Evolutionary conservation across 23 red algal species (phyloP), one percentile per base, ranked within the genome.

Genomic region (Gracilariopsis chorda): DNA sequence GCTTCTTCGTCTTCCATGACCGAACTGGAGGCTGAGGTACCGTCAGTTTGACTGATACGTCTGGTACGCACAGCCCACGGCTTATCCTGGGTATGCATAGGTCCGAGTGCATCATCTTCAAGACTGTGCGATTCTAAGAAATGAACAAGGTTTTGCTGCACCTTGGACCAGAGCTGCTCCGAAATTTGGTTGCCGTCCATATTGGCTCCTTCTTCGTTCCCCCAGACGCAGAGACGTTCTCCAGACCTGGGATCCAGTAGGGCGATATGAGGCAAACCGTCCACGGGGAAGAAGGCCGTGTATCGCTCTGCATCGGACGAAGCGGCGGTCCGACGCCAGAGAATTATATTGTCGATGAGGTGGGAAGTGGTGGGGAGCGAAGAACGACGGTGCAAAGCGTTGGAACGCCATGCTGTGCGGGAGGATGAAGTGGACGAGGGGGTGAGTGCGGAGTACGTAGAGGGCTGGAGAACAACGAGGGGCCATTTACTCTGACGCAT

Each of bases 221-320:
- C 85, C 90, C 90, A 93, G n/a, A 93, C 90, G 35, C 44, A 32
- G 6, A 93, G 80, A 14, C 90, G 79, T 79, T 93, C 90, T 24
- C 90, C 90, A 25, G 80, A 80, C 27, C 90, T 62, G 35, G 90
- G 90, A 52, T 93, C 90, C 24, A 93, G 67, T 10, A 93, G 55
- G 0, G 90, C 90, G 24, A 93, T 14, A 44, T 93, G 90, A 16
- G 90, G 90, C 41, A 77, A 45, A 24, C 79, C 71, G 46, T 93
- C 79, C 7, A 39, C 49, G 7, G 78, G 90, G 39, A 86, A 93
- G 68, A 86, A 93, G 0, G 78, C 79, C 30, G 34, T 28, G 51
- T 93, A 93, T 6, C 71, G 80, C 36, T 67, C 44, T 35, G 90
- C 90, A 27, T 86, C 80, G 28, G 79, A 51, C 2, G 78, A 84